phyloP scores from a whole-genome alignment of 495 filamentous ascomycete genomes.

The Penicillium ucsense region DNA sequence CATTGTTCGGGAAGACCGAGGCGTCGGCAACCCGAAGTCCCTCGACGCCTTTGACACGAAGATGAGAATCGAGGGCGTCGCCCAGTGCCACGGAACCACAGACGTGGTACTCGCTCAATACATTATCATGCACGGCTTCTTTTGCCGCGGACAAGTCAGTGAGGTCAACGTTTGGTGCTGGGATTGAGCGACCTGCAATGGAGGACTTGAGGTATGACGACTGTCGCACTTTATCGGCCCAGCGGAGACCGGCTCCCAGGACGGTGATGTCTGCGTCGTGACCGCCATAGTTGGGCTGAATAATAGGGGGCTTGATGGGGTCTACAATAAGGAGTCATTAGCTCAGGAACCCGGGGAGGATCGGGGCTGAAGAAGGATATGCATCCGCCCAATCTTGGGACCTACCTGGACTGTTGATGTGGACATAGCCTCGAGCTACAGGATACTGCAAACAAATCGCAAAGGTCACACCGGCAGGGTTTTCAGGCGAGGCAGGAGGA shows the following conservation, averaged over 20 bases:
- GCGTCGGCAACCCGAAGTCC: constrained; percentile 46
- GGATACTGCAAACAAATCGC: constrained; percentile 20
- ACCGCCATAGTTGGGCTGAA: constrained; percentile 21
- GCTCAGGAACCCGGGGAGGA: no score
- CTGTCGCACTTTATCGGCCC: constrained; percentile 14
- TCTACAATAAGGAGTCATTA: constrained; percentile 3
- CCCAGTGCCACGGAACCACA: constrained; percentile 49
- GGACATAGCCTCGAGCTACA: constrained; percentile 46
- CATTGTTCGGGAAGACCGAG: constrained; percentile 38
- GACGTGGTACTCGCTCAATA: constrained; percentile 14
- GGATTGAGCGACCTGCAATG: constrained; percentile 9
- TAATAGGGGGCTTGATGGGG: constrained; percentile 10
- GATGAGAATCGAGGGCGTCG: constrained; percentile 38
- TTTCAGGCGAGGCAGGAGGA: constrained; percentile 1
- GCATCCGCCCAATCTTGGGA: not conserved
- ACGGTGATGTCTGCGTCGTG: constrained; percentile 30
- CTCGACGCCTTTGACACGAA: constrained; percentile 39
- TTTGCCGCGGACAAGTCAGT: constrained; percentile 9
- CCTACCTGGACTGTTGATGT: constrained; percentile 32
- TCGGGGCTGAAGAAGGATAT: no score
- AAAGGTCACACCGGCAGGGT: constrained; percentile 11
- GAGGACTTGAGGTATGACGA: constrained; percentile 11
- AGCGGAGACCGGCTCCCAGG: constrained; percentile 20
- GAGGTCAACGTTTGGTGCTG: constrained; percentile 10
- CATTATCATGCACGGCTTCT: constrained; percentile 8